Conservation (phyloP, 441 rosid genomes). For the Gossypium trilobum region DNA sequence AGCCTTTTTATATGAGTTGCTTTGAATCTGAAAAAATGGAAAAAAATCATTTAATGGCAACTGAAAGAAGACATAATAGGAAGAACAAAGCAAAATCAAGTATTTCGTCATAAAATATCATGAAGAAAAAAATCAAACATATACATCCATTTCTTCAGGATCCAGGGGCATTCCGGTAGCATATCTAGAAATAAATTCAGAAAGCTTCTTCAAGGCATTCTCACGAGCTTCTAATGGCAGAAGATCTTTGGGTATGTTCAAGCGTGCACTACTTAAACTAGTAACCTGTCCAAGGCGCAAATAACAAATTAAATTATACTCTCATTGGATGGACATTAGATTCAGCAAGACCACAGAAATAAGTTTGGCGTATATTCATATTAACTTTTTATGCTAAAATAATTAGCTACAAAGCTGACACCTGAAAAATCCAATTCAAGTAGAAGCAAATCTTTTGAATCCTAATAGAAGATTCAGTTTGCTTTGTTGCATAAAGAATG, state of each 20-base stretch:
- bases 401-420: neutral
- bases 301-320: conserved; percentile 15
- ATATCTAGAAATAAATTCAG: conserved; percentile 73
- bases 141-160: conserved; percentile 75
- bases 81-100: neutral
- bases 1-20: conserved; percentile 66
- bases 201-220: conserved; percentile 73
- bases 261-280: conserved; percentile 69
- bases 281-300: conserved; percentile 46
- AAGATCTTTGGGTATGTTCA: conserved; percentile 74
- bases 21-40: conserved; percentile 45
- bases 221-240: conserved; percentile 79
- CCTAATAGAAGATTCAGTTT: neutral
- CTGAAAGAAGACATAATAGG: conserved; percentile 3
- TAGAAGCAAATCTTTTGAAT: neutral
- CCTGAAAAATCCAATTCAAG: conserved; percentile 4
- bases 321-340: neutral
- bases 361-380: neutral
- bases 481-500: neutral
- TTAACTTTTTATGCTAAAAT: neutral
- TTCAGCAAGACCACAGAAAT: neutral
- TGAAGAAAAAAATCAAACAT: neutral
- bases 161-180: conserved; percentile 72
- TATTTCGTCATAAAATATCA: conserved; percentile 1
- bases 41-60: conserved; percentile 12